A percentile compares a stretch with the other conserved stretches of the same genome.
phyloP scores from a whole-genome alignment of 2,329 filamentous ascomycete genomes.

The Phialemonium atrogriseum region DNA sequence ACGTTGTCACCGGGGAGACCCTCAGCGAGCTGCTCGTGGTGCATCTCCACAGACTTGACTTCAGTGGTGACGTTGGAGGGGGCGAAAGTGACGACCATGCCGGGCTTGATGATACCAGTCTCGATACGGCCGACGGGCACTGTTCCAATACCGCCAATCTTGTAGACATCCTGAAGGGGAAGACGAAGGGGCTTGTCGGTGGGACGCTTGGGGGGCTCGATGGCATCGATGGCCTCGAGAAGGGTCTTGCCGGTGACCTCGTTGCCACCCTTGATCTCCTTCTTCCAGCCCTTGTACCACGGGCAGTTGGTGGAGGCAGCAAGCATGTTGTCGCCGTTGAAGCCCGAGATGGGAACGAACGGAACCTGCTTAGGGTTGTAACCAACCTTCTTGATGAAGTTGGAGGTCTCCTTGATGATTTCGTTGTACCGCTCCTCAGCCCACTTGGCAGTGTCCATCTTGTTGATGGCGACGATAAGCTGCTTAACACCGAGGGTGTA shows the following conservation, averaged over 20 bases:
- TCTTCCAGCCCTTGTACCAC: conserved; percentile 99
- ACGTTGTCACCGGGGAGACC: conserved; percentile 99
- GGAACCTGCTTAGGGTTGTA: conserved; percentile 99
- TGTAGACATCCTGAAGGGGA: conserved; percentile 99
- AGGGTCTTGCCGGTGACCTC: conserved; percentile 91
- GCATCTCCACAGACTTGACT: conserved; percentile 99
- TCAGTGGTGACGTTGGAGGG: conserved; percentile 99
- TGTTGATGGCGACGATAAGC: conserved; percentile 99
- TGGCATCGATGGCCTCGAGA: conserved; percentile 96
- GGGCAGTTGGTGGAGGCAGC: conserved; percentile 82
- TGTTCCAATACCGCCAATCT: conserved; percentile 99
- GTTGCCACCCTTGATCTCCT: conserved; percentile 90
- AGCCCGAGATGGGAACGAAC: conserved; percentile 99
- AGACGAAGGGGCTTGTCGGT: conserved; percentile 99
- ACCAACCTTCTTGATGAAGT: conserved; percentile 99
- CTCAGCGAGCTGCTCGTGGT: conserved; percentile 97
- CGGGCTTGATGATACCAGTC: conserved; percentile 90
- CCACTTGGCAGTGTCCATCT: conserved; percentile 99
- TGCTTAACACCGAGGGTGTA: conserved; percentile 99
- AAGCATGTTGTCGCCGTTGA: conserved; percentile 99
- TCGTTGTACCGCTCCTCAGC: conserved; percentile 92
- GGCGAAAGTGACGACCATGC: conserved; percentile 96
- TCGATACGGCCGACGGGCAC: conserved; percentile 99
- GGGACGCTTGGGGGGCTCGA: conserved; percentile 87
- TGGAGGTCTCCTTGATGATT: conserved; percentile 99